Evolutionary conservation across 2,329 filamentous ascomycete species (phyloP).

Genomic region (Gnomoniopsis smithogilvyi): DNA sequence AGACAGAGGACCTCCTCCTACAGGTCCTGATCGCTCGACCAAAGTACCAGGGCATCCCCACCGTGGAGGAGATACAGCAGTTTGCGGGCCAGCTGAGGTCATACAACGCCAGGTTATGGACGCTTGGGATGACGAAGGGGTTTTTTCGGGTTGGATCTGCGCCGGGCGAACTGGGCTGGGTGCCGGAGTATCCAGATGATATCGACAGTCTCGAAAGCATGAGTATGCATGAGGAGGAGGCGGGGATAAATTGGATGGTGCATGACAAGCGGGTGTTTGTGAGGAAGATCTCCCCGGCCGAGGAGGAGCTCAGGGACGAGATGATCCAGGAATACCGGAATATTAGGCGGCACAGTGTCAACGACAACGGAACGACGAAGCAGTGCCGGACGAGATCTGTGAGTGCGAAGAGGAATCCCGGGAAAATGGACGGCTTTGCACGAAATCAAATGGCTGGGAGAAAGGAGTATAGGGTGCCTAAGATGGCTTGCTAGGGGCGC

Average conservation of each 20-base stretch:
- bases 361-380: neutral
- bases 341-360: neutral
- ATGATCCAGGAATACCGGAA: conserved; percentile 4
- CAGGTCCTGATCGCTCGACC: conserved; percentile 1
- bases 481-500: too few relatives aligned
- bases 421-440: too few relatives aligned
- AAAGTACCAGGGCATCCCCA: neutral
- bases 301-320: conserved; percentile 1
- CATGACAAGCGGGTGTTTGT: neutral
- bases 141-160: neutral
- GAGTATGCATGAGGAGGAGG: neutral
- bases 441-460: too few relatives aligned
- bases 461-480: too few relatives aligned
- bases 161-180: neutral
- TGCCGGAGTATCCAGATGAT: neutral
- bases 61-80: neutral
- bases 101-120: conserved; percentile 2
- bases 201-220: neutral
- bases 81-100: conserved; percentile 1
- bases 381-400: neutral
- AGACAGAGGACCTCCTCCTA: conserved; percentile 5
- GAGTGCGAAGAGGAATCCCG: too few relatives aligned
- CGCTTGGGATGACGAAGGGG: neutral
- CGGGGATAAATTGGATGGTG: neutral
- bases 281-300: neutral